Conservation (phyloP, 2,329 filamentous ascomycete genomes). For the Lasiodiplodia citricola region DNA sequence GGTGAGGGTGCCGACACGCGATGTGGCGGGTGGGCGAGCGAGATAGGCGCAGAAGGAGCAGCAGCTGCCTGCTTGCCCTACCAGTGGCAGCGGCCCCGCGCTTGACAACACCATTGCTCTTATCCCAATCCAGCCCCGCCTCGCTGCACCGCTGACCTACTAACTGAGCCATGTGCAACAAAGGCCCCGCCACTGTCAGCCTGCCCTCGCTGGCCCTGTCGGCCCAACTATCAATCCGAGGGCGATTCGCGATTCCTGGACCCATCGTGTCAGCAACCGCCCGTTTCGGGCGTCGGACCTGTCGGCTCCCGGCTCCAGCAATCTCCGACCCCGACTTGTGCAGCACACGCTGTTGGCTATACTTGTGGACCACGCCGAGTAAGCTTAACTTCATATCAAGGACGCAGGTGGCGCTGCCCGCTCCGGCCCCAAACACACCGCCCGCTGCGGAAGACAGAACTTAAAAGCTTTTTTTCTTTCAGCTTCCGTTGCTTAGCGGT, state of each 20-base stretch:
- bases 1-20: not conserved
- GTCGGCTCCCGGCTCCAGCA: conserved; percentile 1
- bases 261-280: not conserved
- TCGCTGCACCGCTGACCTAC: not conserved
- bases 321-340: not conserved
- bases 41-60: no score
- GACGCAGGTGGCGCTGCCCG: not conserved
- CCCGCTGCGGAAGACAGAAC: not conserved
- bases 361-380: not conserved
- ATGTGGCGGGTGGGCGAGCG: not conserved
- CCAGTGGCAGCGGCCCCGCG: not conserved
- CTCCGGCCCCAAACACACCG: not conserved
- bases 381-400: not conserved
- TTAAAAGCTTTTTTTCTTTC: not conserved
- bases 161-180: not conserved
- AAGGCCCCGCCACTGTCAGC: not conserved
- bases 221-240: not conserved
- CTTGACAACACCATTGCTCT: not conserved
- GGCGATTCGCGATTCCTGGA: not conserved
- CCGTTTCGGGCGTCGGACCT: not conserved
- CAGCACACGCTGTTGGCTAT: not conserved
- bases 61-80: not conserved
- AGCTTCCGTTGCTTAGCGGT: not conserved
- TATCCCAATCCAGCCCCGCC: not conserved
- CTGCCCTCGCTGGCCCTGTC: not conserved